Evolutionary conservation across 2,329 filamentous ascomycete species (phyloP), one percentile per base, ranked within the genome.

Genomic region (Pseudocercospora musae): DNA sequence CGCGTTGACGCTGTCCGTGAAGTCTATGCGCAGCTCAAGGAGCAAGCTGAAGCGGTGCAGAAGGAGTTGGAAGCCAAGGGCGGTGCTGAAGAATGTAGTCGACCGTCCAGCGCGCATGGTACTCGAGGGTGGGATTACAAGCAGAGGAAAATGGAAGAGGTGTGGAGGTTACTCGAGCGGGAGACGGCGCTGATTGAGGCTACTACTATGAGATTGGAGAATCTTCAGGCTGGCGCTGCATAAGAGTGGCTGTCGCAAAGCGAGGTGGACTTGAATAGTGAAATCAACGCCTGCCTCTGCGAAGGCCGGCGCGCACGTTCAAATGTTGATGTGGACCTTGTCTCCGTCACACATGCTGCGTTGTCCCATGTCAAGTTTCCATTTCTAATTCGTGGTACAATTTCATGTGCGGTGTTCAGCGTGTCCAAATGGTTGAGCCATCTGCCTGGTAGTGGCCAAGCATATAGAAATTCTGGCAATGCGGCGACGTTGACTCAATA

Each of bases 141-240:
- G 62, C 84, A 81, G 75, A 83, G 80, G 56, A 89, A 89, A 76
- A 75, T 90, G 67, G 80, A 80, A 60, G 84, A 89, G 72, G 85
- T 91, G 21, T 85, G 85, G 75, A 77, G 77, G 27, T 74, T 90
- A 63, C 76, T 91, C 66, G 86, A 88, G 61, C 79, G 88, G 27
- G 88, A 91, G 76, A 84, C 84, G 52, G 87, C 87, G 4, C 75
- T 91, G 69, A 85, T 91, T 6, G 87, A 90, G 68, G 88, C 85
- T 21, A 83, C 89, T 21, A 86, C 83, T 67, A 80, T 80, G 60
- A 81, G 88, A 60, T 75, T 91, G 65, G 85, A 88, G 73, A 83
- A 80, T 64, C 76, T 91, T 58, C 62, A 68, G 58, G 29, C 25
- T 10, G 29, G 27, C 10, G 52, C 52, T 25, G 15, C 21, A 9